These are phyloP conservation scores for Macadamia integrifolia DNA, from an alignment of 164 flowering plant species.

Conservation along the genomic window DNA sequence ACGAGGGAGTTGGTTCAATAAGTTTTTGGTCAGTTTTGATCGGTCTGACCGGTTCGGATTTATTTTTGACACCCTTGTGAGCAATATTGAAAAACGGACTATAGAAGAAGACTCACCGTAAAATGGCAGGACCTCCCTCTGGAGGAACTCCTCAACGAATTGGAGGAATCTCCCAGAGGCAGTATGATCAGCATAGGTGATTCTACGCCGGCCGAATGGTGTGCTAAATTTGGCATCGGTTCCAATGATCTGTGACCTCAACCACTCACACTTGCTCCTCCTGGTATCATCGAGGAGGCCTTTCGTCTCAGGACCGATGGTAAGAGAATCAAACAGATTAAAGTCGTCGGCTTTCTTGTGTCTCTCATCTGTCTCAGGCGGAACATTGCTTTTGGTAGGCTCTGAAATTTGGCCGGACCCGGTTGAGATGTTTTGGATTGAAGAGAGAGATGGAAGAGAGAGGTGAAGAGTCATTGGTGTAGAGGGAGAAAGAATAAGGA, in stretches of 20 bases:
- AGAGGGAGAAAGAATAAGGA: no score
- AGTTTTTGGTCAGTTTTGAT: no score
- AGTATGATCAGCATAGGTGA: constrained; percentile 12
- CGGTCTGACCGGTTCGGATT: no score
- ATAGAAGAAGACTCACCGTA: constrained; percentile 4
- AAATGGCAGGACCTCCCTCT: constrained; percentile 11
- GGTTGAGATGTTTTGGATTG: background rate
- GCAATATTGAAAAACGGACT: no score
- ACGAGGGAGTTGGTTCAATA: no score
- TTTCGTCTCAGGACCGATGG: background rate
- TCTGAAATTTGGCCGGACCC: background rate
- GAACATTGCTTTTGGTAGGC: background rate
- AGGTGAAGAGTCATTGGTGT: background rate
- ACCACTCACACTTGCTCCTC: constrained; percentile 3
- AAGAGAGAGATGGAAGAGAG: background rate
- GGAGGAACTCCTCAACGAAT: constrained; percentile 6
- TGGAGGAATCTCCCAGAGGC: constrained; percentile 12
- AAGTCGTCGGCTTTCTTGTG: background rate
- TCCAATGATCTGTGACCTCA: constrained; percentile 9
- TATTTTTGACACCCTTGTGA: no score
- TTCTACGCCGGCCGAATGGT: constrained; percentile 10
- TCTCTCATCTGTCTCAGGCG: background rate
- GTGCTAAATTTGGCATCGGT: constrained; percentile 5
- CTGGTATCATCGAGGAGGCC: background rate
- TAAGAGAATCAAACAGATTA: background rate